Percentiles rank a stretch among this genome's conserved stretches.
phyloP scores from a whole-genome alignment of 768 basidiomycete species.

The Boletus rubropictus region DNA sequence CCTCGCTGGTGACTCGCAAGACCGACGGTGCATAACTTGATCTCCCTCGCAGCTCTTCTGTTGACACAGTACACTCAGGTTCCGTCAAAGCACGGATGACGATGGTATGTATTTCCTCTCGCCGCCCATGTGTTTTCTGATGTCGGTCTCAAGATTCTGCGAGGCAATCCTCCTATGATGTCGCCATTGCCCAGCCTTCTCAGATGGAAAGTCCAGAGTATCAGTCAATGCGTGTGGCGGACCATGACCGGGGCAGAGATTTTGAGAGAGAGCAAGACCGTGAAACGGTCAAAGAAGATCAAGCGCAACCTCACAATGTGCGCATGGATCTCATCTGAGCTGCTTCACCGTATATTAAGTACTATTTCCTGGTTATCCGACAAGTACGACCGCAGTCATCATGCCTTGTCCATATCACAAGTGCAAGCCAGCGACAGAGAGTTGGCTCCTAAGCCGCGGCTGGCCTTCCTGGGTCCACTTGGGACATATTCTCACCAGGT shows the following conservation, averaged over 20 bases:
- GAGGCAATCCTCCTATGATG: slow-evolving; percentile 65
- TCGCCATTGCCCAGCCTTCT: slow-evolving; percentile 63
- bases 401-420: slow-evolving; percentile 43
- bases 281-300: slow-evolving; percentile 69
- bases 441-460: slow-evolving; percentile 36
- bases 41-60: background rate
- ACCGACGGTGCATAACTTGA: slow-evolving; percentile 51
- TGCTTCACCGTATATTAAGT: slow-evolving; percentile 3
- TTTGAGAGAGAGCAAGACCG: slow-evolving; percentile 46
- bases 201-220: slow-evolving; percentile 94
- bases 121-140: slow-evolving; percentile 3
- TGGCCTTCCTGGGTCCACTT: slow-evolving; percentile 60
- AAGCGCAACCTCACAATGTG: slow-evolving; percentile 74
- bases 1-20: slow-evolving; percentile 48
- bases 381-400: slow-evolving; percentile 71
- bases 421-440: slow-evolving; percentile 64
- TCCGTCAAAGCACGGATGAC: slow-evolving; percentile 73
- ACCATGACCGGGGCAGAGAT: slow-evolving; percentile 47
- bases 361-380: slow-evolving; percentile 63
- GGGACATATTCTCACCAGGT: slow-evolving; percentile 73
- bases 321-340: slow-evolving; percentile 6
- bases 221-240: slow-evolving; percentile 66
- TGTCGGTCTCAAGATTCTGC: slow-evolving; percentile 40
- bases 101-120: slow-evolving; percentile 41
- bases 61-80: slow-evolving; percentile 38